Evolutionary conservation across 306 rosid species (phyloP).

Genomic region (Heteromeles arbutifolia): DNA sequence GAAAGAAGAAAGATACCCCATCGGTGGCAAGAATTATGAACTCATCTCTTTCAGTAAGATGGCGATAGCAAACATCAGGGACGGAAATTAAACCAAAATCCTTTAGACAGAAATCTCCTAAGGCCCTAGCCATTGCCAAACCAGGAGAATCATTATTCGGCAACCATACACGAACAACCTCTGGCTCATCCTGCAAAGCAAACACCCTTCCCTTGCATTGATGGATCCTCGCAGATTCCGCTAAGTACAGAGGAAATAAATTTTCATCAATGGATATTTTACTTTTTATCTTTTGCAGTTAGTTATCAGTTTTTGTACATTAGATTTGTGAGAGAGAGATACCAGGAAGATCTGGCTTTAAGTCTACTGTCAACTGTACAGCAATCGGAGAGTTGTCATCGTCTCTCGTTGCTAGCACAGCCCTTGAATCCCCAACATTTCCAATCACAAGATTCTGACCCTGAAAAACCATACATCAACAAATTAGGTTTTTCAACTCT

Average conservation of each 20-base stretch:
- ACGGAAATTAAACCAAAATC: slow-evolving; percentile 51
- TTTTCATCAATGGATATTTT: neutral
- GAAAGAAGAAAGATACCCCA: slow-evolving; percentile 38
- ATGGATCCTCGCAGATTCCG: slow-evolving; percentile 56
- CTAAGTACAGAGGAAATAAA: slow-evolving; percentile 17
- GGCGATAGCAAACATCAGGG: slow-evolving; percentile 42
- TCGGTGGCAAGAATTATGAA: slow-evolving; percentile 50
- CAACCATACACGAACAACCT: slow-evolving; percentile 57
- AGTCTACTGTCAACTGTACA: slow-evolving; percentile 42
- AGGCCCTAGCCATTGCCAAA: slow-evolving; percentile 59
- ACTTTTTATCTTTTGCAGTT: neutral
- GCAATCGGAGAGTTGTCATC: slow-evolving; percentile 33
- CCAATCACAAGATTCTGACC: slow-evolving; percentile 42
- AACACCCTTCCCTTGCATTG: slow-evolving; percentile 56
- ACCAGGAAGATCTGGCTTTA: slow-evolving; percentile 59
- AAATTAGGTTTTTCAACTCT: neutral
- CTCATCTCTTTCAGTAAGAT: slow-evolving; percentile 34
- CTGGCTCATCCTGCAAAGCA: slow-evolving; percentile 58
- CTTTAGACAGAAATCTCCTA: slow-evolving; percentile 56
- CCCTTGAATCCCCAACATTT: slow-evolving; percentile 53
- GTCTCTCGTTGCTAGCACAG: slow-evolving; percentile 44
- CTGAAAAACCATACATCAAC: slow-evolving; percentile 5
- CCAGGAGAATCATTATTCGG: slow-evolving; percentile 54
- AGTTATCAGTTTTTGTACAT: neutral
- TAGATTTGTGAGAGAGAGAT: neutral